Evolutionary conservation across 1,139 yeast species (phyloP), one percentile per base, ranked within the genome.

Genomic region (Eremothecium coryli): DNA sequence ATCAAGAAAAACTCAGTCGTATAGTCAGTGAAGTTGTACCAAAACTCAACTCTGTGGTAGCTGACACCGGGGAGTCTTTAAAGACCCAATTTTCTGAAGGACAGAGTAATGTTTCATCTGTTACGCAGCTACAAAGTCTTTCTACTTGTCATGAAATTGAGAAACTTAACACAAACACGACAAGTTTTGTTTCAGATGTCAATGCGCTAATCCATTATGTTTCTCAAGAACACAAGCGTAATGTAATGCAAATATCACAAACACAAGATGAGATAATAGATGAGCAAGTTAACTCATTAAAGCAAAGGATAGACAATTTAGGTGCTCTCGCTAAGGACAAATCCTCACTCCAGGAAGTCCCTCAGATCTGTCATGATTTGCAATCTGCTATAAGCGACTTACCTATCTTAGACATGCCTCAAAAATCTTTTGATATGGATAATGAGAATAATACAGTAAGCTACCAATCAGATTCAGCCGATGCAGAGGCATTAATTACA

Each of bases 401-500:
- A 13, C 52, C 52, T 3, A 27, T n/a, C 4, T 34, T 47, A 7
- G 35, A 29, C 6, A 38, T 37, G 13, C 46, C 51, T 1, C 20
- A 34, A 3, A 38, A 41, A 26, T 37, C 31, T 18, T 7, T 10
- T 20, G 22, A 20, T 8, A 20, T 20, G 10, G 22, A 20, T 8
- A 20, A 20, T 20, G 22, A 9, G 11, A 23, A 23, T 11, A 11
- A 9, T 23, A 7, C 10, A 7, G 5, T 4, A 17, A 22, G 3
- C 15, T n/a, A n/a, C n/a, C 9, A 20, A 20, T 20, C 10, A 20
- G 9, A 7, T 8, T 20, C 7, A 8, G 22, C 9, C 10, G 22
- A 10, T 7, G 22, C 22, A 8, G 22, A 20, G 7, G 10, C 10
- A 10, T 10, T 20, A 8, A 20, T 20, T 20, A 10, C 9, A 8